Evolutionary conservation across 1,139 yeast species (phyloP).

Genomic region (Taphrina deformans): DNA sequence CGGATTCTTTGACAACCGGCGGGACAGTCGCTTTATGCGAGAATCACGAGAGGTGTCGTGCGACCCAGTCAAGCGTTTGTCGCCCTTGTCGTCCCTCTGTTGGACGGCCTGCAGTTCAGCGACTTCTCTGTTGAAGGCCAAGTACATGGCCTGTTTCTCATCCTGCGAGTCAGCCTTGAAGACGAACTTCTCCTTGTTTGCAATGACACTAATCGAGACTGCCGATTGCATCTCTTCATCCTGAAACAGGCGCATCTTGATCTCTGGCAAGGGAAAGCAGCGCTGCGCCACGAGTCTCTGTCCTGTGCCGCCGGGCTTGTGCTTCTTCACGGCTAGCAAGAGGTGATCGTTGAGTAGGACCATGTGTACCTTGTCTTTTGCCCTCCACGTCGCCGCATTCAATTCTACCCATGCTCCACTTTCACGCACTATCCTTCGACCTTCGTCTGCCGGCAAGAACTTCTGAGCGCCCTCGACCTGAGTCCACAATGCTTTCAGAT

Average conservation of each 20-base stretch:
- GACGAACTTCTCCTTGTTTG: slow-evolving; percentile 51
- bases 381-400: slow-evolving; percentile 83
- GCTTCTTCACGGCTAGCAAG: slow-evolving; percentile 62
- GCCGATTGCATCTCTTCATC: slow-evolving; percentile 26
- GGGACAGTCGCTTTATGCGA: slow-evolving; percentile 22
- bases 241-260: slow-evolving; percentile 52
- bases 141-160: slow-evolving; percentile 56
- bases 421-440: slow-evolving; percentile 77
- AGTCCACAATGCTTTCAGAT: slow-evolving; percentile 68
- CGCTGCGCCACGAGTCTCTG: slow-evolving; percentile 64
- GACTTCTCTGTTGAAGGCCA: slow-evolving; percentile 16
- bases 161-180: slow-evolving; percentile 66
- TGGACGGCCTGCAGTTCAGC: slow-evolving; percentile 33
- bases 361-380: slow-evolving; percentile 72
- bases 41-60: slow-evolving; percentile 9
- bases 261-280: slow-evolving; percentile 73
- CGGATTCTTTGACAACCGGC: slow-evolving; percentile 40
- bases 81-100: slow-evolving; percentile 3
- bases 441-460: slow-evolving; percentile 70
- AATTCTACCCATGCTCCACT: slow-evolving; percentile 86
- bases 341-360: slow-evolving; percentile 76
- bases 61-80: neutral
- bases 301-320: slow-evolving; percentile 45
- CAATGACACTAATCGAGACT: slow-evolving; percentile 10
- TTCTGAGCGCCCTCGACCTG: slow-evolving; percentile 91